These are phyloP conservation scores for Hirsutella thompsonii DNA, from an alignment of 2,329 filamentous ascomycete species.

Conservation along the genomic window DNA sequence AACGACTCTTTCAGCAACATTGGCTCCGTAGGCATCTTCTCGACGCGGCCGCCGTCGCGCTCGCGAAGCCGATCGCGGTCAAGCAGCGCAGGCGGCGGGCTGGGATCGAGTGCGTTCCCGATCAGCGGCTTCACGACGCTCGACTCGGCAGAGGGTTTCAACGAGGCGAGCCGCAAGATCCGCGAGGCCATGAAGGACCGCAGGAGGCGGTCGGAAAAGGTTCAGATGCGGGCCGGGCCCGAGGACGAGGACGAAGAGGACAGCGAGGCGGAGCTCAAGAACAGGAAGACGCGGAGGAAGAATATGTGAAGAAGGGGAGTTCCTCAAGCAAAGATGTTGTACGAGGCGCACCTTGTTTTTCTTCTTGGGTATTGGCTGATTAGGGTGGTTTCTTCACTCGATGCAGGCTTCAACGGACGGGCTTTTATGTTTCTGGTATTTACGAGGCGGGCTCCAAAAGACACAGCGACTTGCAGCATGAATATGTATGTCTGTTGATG, in stretches of 20 bases:
- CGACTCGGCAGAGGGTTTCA: conserved; percentile 57
- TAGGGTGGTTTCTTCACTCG: no score
- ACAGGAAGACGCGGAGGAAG: conserved; percentile 25
- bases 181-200: conserved; percentile 65
- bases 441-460: no score
- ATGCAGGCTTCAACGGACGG: no score
- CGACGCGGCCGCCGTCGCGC: conserved; percentile 75
- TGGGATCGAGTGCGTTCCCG: conserved; percentile 48
- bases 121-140: conserved; percentile 57
- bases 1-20: conserved; percentile 95
- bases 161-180: conserved; percentile 75
- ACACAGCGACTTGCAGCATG: no score
- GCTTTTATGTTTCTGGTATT: no score
- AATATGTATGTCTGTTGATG: no score
- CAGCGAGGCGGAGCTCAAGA: conserved; percentile 29
- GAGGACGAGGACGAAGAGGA: conserved; percentile 19
- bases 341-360: no score
- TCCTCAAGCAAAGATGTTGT: no score
- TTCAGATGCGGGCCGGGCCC: conserved; percentile 20
- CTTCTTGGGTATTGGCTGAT: no score
- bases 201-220: conserved; percentile 38
- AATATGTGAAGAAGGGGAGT: not conserved
- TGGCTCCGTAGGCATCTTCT: conserved; percentile 77
- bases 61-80: conserved; percentile 57
- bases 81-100: conserved; percentile 51